phyloP scores from a whole-genome alignment of 768 basidiomycete species.

The Suillus brevipes region DNA sequence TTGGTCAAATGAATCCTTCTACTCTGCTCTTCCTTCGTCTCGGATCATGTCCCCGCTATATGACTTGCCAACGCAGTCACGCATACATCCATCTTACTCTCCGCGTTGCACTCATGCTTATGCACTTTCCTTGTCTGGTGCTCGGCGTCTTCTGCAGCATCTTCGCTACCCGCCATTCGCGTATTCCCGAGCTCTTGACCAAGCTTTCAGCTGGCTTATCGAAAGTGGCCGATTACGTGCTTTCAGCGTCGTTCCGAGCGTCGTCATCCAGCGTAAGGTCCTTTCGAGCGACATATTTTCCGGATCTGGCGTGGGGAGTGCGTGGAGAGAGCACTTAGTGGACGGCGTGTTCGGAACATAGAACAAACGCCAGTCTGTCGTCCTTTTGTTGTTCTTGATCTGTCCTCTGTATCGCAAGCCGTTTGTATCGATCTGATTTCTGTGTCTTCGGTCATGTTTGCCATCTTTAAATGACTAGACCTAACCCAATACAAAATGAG shows the following conservation, averaged over 20 bases:
- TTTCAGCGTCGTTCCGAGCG: conserved; percentile 67
- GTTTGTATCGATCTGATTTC: neutral
- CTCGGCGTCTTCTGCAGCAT: conserved; percentile 58
- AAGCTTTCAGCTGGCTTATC: conserved; percentile 69
- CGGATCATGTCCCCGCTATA: conserved; percentile 11
- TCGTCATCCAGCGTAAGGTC: conserved; percentile 66
- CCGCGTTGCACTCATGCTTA: conserved; percentile 80
- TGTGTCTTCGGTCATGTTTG: neutral
- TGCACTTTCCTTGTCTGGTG: conserved; percentile 51
- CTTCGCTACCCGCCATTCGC: conserved; percentile 67
- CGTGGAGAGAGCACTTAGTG: conserved; percentile 48
- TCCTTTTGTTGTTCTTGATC: neutral
- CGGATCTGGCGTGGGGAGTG: conserved; percentile 21
- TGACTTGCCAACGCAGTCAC: neutral
- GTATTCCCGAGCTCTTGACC: conserved; percentile 76
- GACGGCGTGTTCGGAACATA: conserved; percentile 44
- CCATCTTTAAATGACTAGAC: too few species aligned
- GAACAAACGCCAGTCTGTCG: neutral
- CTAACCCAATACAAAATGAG: too few species aligned
- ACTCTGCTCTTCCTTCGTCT: conserved; percentile 37
- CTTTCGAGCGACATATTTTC: conserved; percentile 54
- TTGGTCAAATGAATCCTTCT: conserved; percentile 68
- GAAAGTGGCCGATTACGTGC: conserved; percentile 52
- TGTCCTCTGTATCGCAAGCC: neutral
- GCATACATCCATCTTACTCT: conserved; percentile 55